Evolutionary conservation across 345 rosid species (phyloP).

Genomic region (Conringia planisiliqua): DNA sequence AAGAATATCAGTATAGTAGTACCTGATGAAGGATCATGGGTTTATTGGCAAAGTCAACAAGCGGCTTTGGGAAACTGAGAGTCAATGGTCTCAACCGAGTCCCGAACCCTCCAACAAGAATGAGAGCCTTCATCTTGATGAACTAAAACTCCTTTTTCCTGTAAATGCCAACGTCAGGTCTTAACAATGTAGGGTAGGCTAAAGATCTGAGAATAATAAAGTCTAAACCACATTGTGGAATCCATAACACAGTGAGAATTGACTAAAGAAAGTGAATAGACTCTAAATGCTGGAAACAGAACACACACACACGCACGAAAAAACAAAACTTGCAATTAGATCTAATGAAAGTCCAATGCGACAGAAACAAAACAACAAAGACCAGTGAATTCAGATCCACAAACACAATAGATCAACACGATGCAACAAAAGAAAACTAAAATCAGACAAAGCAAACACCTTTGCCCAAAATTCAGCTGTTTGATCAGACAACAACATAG

Average conservation of each 20-base stretch:
- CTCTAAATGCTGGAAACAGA: background rate
- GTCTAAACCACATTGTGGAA: background rate
- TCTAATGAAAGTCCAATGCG: background rate
- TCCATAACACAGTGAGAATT: background rate
- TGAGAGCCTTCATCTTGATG: conserved; percentile 88
- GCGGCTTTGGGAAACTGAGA: conserved; percentile 95
- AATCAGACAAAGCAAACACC: background rate
- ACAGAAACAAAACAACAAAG: background rate
- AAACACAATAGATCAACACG: background rate
- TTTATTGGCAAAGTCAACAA: conserved; percentile 96
- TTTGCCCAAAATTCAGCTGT: background rate
- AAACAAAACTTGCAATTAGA: background rate
- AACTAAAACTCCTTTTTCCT: conserved; percentile 35
- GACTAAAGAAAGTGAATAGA: background rate
- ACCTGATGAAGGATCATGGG: conserved; percentile 99
- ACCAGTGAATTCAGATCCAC: conserved; percentile 15
- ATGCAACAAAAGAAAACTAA: background rate
- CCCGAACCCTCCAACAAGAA: conserved; percentile 99
- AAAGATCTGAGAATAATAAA: background rate
- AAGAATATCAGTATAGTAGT: background rate
- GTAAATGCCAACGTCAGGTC: conserved; percentile 25
- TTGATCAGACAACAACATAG: background rate
- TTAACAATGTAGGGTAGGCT: background rate
- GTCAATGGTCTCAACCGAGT: conserved; percentile 98
- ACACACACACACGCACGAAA: background rate